Conservation (phyloP, 2,329 filamentous ascomycete genomes). For the Purpureocillium takamizusanense region DNA sequence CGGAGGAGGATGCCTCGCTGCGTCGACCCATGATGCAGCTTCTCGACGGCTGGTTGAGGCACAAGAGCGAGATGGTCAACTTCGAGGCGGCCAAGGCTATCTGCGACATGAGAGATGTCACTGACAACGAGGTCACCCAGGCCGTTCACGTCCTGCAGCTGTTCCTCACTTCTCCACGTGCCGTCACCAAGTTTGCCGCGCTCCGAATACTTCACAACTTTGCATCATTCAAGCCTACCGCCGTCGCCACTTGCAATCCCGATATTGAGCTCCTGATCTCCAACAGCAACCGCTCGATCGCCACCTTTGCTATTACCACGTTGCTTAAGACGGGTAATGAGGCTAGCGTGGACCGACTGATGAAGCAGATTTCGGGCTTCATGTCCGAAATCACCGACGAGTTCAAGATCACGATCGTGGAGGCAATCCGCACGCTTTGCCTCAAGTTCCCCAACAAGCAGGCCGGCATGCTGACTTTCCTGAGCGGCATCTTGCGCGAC, state of each 20-base stretch:
- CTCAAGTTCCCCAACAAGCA: constrained; percentile 98
- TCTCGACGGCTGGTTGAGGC: constrained; percentile 89
- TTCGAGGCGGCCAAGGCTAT: constrained; percentile 98
- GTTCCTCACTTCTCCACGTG: constrained; percentile 90
- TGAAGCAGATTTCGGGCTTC: constrained; percentile 97
- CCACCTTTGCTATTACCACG: constrained; percentile 96
- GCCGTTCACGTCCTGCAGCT: constrained; percentile 92
- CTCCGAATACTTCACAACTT: constrained; percentile 95
- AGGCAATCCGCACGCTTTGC: constrained; percentile 92
- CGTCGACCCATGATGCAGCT: constrained; percentile 96
- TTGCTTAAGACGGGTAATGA: constrained; percentile 98
- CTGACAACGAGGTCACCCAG: constrained; percentile 82
- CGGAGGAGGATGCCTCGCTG: constrained; percentile 82
- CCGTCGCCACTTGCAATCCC: constrained; percentile 88
- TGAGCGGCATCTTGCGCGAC: constrained; percentile 91
- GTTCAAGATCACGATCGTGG: constrained; percentile 99
- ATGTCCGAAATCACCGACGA: constrained; percentile 99
- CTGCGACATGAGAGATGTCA: constrained; percentile 87
- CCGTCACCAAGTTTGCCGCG: constrained; percentile 94
- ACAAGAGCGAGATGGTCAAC: constrained; percentile 99
- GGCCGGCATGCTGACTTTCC: constrained; percentile 93
- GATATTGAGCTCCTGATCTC: constrained; percentile 96
- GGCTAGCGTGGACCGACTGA: constrained; percentile 88
- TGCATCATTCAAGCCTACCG: constrained; percentile 89
- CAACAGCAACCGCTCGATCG: constrained; percentile 94